Conservation (phyloP, 2,329 filamentous ascomycete genomes). For the Fusarium odoratissimum region DNA sequence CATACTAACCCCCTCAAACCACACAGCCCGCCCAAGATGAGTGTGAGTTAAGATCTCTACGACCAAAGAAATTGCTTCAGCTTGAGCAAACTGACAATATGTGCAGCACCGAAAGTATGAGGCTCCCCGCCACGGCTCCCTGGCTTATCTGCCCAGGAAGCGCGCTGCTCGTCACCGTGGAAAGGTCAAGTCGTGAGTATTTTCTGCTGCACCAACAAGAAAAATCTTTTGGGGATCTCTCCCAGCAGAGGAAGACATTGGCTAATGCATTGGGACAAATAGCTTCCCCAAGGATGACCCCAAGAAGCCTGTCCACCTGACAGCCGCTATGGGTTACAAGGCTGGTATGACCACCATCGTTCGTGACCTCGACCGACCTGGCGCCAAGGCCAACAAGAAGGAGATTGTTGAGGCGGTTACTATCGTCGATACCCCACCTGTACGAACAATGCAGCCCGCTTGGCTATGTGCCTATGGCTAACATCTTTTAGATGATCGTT, state of each 20-base stretch:
- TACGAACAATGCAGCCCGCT: conserved; percentile 88
- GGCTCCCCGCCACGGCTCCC: conserved; percentile 94
- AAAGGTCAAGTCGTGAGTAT: conserved; percentile 96
- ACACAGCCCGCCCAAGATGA: conserved; percentile 55
- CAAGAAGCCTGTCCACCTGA: conserved; percentile 99
- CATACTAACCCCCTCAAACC: conserved; percentile 53
- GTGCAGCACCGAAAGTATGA: conserved; percentile 71
- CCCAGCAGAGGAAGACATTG: conserved; percentile 8
- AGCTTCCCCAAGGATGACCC: conserved; percentile 99
- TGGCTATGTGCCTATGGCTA: conserved; percentile 79
- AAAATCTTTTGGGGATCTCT: not conserved
- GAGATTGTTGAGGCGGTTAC: conserved; percentile 90
- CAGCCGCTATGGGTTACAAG: conserved; percentile 99
- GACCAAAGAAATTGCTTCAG: conserved; percentile 45
- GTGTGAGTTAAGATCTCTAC: conserved; percentile 49
- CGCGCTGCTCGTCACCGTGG: conserved; percentile 92
- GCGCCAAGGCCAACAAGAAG: conserved; percentile 99
- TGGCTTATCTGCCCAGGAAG: conserved; percentile 91
- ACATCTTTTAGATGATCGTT: conserved; percentile 93
- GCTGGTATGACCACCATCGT: conserved; percentile 99
- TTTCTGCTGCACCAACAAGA: not conserved
- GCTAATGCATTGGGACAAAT: conserved; percentile 49
- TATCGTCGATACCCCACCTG: conserved; percentile 93
- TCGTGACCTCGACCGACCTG: conserved; percentile 97
- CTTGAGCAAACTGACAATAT: conserved; percentile 28